Percentiles rank a stretch among this genome's conserved stretches.
Conservation (phyloP, 345 rosid species). For the Citrus unshiu region DNA sequence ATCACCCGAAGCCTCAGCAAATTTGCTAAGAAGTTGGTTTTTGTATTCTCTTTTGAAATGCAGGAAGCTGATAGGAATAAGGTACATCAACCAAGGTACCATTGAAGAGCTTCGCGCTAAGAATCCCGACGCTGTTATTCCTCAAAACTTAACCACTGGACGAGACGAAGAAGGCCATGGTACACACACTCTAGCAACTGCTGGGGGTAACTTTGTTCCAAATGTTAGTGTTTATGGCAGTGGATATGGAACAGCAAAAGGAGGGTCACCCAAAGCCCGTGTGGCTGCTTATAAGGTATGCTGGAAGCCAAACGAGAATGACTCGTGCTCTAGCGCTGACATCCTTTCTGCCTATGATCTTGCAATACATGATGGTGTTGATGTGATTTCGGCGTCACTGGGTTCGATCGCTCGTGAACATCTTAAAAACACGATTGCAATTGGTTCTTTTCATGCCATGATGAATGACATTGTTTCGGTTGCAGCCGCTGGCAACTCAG, state of each 20-base stretch:
- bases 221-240: constrained; percentile 21
- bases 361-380: constrained; percentile 47
- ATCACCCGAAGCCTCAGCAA: too few relatives aligned
- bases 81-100: constrained; percentile 31
- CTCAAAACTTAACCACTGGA: not conserved
- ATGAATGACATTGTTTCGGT: constrained; percentile 29
- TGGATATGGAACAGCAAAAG: constrained; percentile 32
- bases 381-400: constrained; percentile 41
- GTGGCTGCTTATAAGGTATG: constrained; percentile 47
- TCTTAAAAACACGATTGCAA: constrained; percentile 26
- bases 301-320: constrained; percentile 17
- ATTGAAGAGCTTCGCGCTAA: not conserved
- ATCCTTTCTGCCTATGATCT: constrained; percentile 33
- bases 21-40: too few relatives aligned
- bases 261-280: constrained; percentile 46
- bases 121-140: not conserved
- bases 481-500: constrained; percentile 41
- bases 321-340: constrained; percentile 32
- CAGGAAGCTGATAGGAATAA: constrained; percentile 49
- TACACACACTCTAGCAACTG: constrained; percentile 43
- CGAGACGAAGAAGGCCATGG: constrained; percentile 32
- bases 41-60: not conserved
- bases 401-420: constrained; percentile 22
- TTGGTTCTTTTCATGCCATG: constrained; percentile 45
- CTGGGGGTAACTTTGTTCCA: constrained; percentile 32